Evolutionary conservation across 257 asterid genomes (phyloP).

Genomic region (Galeopsis tetrahit): DNA sequence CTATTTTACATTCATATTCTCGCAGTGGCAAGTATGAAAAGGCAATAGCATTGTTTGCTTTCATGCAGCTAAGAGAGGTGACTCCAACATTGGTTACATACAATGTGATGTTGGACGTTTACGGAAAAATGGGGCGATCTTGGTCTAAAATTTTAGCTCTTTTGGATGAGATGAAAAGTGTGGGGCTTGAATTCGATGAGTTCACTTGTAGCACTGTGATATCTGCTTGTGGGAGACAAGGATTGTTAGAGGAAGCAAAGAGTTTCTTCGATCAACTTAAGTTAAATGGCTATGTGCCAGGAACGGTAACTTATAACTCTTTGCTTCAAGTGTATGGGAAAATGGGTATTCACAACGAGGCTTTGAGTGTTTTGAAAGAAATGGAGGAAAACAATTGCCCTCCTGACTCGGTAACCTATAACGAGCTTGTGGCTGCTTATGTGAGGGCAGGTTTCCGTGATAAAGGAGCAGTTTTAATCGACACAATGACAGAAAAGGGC

Average conservation of each 20-base stretch:
- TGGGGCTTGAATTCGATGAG: constrained; percentile 81
- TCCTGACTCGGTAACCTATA: constrained; percentile 88
- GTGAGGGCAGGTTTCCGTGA: constrained; percentile 92
- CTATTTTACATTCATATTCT: constrained; percentile 78
- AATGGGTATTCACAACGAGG: constrained; percentile 82
- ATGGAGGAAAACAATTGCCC: constrained; percentile 91
- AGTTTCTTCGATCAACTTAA: constrained; percentile 71
- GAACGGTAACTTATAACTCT: constrained; percentile 83
- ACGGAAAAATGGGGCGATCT: constrained; percentile 84
- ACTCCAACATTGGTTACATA: constrained; percentile 77
- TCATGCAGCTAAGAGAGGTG: constrained; percentile 65
- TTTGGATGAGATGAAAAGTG: constrained; percentile 75
- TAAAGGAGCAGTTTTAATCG: constrained; percentile 80
- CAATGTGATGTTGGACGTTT: constrained; percentile 94
- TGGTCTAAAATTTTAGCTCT: constrained; percentile 72
- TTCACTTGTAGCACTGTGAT: constrained; percentile 96
- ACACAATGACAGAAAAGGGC: constrained; percentile 79
- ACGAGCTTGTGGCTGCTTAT: constrained; percentile 89
- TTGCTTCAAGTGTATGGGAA: constrained; percentile 91
- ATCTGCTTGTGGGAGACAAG: constrained; percentile 94
- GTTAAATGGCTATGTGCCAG: constrained; percentile 70
- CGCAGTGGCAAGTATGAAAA: constrained; percentile 83
- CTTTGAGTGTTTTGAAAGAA: constrained; percentile 73
- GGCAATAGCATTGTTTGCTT: constrained; percentile 70
- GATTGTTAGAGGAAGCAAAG: constrained; percentile 84